Evolutionary conservation across 441 rosid genomes (phyloP).

Genomic region (Erysimum cheiri): DNA sequence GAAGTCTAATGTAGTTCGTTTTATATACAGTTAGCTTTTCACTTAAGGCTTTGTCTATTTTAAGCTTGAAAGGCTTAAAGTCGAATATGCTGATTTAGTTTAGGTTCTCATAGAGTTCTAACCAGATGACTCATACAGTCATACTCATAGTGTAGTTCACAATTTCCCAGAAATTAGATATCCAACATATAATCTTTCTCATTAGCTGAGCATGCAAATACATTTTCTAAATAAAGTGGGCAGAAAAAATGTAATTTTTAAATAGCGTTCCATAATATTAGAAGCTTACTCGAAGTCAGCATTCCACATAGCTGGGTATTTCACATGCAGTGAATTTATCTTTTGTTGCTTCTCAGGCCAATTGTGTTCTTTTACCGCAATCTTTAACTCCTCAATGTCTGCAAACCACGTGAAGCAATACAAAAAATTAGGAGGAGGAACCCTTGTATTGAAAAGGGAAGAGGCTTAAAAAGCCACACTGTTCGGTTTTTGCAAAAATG

Average conservation of each 20-base stretch:
- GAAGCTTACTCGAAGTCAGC: slow-evolving; percentile 63
- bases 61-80: slow-evolving; percentile 4
- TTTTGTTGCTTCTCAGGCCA: slow-evolving; percentile 75
- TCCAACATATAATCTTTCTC: slow-evolving; percentile 10
- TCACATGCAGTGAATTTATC: slow-evolving; percentile 66
- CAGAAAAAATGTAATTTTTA: slow-evolving; percentile 1
- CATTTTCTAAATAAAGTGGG: slow-evolving; percentile 13
- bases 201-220: slow-evolving; percentile 22
- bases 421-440: slow-evolving; percentile 13
- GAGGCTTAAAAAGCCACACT: slow-evolving; percentile 15
- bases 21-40: slow-evolving; percentile 10
- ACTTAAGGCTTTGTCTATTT: slow-evolving; percentile 4
- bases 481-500: background rate
- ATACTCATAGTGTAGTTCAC: slow-evolving; percentile 16
- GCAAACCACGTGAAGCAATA: slow-evolving; percentile 44
- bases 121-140: slow-evolving; percentile 26
- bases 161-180: slow-evolving; percentile 11
- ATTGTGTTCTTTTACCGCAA: slow-evolving; percentile 62
- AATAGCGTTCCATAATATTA: slow-evolving; percentile 6
- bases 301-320: slow-evolving; percentile 68
- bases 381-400: slow-evolving; percentile 83
- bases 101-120: slow-evolving; percentile 4
- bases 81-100: slow-evolving; percentile 11
- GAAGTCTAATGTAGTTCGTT: slow-evolving; percentile 1
- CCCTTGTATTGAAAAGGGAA: slow-evolving; percentile 11